A percentile compares a stretch with the other conserved stretches of the same genome.
These are phyloP conservation scores for Malassezia brasiliensis DNA, from an alignment of 1,284 basidiomycete genomes.

Conservation along the genomic window DNA sequence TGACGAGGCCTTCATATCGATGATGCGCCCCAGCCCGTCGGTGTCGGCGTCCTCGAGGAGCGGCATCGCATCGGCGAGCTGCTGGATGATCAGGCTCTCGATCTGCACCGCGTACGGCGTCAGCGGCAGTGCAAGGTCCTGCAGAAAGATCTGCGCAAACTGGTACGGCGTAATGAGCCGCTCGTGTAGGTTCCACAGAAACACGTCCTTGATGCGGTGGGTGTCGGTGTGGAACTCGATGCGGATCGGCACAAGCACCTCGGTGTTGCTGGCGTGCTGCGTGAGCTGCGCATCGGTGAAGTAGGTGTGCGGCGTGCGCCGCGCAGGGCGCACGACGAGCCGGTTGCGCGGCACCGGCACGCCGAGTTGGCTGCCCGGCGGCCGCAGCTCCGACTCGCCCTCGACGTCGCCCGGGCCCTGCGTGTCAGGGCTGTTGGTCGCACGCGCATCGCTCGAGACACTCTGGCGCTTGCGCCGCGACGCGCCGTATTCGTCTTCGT, in stretches of 20 bases:
- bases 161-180: slow-evolving; percentile 65
- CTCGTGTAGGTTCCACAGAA: slow-evolving; percentile 86
- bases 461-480: slow-evolving; percentile 22
- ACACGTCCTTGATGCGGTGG: slow-evolving; percentile 82
- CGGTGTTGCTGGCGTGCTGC: slow-evolving; percentile 49
- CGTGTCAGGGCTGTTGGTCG: slow-evolving; percentile 3
- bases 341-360: slow-evolving; percentile 70
- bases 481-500: slow-evolving; percentile 23
- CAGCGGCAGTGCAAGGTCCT: slow-evolving; percentile 69
- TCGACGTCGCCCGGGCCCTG: slow-evolving; percentile 17
- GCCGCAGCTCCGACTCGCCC: slow-evolving; percentile 26
- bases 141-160: slow-evolving; percentile 76
- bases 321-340: slow-evolving; percentile 58
- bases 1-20: slow-evolving; percentile 12
- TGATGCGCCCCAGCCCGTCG: slow-evolving; percentile 4
- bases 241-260: slow-evolving; percentile 76
- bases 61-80: slow-evolving; percentile 76
- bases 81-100: slow-evolving; percentile 73
- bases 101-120: slow-evolving; percentile 65
- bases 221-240: slow-evolving; percentile 89
- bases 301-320: slow-evolving; percentile 60
- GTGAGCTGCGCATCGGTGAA: slow-evolving; percentile 52
- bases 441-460: not conserved
- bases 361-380: slow-evolving; percentile 65
- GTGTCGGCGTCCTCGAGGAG: slow-evolving; percentile 16